Percentiles rank a stretch among this genome's conserved stretches.
Conservation (phyloP, 257 asterid species). For the Gentiana dahurica region DNA sequence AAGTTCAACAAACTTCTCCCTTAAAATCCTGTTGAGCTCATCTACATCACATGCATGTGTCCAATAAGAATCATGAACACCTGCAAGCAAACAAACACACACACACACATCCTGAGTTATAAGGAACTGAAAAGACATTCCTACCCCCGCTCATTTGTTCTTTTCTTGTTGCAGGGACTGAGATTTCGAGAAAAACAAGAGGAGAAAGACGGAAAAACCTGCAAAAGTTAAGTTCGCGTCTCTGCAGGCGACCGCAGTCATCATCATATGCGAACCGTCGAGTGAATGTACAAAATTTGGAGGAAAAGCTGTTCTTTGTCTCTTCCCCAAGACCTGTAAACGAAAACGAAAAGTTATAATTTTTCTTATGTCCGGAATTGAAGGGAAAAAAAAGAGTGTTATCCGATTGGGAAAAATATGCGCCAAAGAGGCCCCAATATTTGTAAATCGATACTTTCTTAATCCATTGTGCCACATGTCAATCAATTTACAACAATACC, state of each 20-base stretch:
- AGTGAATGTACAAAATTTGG: conserved; percentile 97
- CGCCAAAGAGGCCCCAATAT: no score
- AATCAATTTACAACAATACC: no score
- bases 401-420: no score
- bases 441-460: no score
- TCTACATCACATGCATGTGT: conserved; percentile 96
- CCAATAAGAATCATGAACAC: conserved; percentile 99
- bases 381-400: no score
- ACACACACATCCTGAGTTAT: conserved; percentile 3
- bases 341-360: conserved; percentile 11
- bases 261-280: conserved; percentile 99
- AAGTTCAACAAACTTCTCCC: conserved; percentile 87
- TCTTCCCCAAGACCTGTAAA: conserved; percentile 69
- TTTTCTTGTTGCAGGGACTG: no score
- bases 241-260: conserved; percentile 95
- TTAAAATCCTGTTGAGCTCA: conserved; percentile 54
- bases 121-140: background rate
- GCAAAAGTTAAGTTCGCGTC: conserved; percentile 85
- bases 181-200: background rate
- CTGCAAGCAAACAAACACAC: conserved; percentile 31
- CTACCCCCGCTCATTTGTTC: no score
- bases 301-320: conserved; percentile 95
- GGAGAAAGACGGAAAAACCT: conserved; percentile 33
- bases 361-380: no score
- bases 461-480: no score